These are phyloP conservation scores for Cyberlindnera japonica DNA, from an alignment of 805 yeast genomes.

Conservation along the genomic window DNA sequence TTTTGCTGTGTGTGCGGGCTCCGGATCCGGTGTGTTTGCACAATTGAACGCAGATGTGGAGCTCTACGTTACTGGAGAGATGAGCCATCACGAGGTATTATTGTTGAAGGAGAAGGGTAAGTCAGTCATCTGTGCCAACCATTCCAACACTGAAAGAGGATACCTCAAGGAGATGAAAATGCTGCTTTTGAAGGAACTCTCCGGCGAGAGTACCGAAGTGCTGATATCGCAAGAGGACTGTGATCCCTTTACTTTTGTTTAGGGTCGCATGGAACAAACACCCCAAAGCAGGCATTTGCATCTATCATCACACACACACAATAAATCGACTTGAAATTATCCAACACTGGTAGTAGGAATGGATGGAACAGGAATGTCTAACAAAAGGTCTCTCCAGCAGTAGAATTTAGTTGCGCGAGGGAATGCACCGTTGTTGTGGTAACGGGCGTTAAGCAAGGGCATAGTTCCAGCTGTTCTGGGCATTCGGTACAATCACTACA, in stretches of 20 bases:
- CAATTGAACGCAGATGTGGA: constrained; percentile 45
- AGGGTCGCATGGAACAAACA: background rate
- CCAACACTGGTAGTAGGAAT: too few relatives aligned
- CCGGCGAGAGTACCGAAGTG: constrained; percentile 9
- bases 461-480: too few relatives aligned
- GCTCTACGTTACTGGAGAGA: constrained; percentile 83
- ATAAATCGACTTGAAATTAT: background rate
- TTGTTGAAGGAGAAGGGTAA: constrained; percentile 66
- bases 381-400: too few relatives aligned
- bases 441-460: too few relatives aligned
- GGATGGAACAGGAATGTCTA: too few relatives aligned
- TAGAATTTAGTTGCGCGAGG: too few relatives aligned
- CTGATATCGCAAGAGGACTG: constrained; percentile 20
- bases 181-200: constrained; percentile 28
- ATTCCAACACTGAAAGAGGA: constrained; percentile 90
- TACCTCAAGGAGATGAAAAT: constrained; percentile 53
- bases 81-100: constrained; percentile 90
- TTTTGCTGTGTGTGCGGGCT: constrained; percentile 92
- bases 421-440: too few relatives aligned
- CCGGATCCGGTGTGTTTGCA: constrained; percentile 92
- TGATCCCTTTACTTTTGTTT: constrained; percentile 25
- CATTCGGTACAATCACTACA: too few relatives aligned
- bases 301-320: background rate
- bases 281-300: background rate
- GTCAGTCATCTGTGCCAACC: constrained; percentile 76